These are phyloP conservation scores for Chalciporus piperatoides DNA, from an alignment of 1,284 basidiomycete genomes.

Conservation along the genomic window DNA sequence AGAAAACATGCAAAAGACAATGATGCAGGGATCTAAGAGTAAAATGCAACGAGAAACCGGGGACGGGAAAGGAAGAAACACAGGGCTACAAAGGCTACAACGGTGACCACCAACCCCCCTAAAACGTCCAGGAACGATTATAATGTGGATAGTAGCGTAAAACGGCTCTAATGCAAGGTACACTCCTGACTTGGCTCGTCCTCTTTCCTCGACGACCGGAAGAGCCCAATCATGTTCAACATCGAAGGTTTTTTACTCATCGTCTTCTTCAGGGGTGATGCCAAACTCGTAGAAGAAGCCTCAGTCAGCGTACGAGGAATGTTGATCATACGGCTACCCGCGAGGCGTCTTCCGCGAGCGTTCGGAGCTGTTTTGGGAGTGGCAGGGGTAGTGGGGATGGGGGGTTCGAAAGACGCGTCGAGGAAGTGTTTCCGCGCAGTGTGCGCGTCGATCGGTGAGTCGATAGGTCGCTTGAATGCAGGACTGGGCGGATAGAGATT, in stretches of 20 bases:
- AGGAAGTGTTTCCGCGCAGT: conserved; percentile 26
- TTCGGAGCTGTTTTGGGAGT: neutral
- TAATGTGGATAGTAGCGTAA: neutral
- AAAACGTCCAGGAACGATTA: neutral
- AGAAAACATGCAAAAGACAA: neutral
- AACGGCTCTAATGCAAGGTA: neutral
- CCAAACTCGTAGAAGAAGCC: conserved; percentile 6
- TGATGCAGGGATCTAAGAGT: neutral
- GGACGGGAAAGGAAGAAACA: neutral
- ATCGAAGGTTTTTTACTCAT: conserved; percentile 25
- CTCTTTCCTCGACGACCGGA: conserved; percentile 25
- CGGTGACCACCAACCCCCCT: neutral
- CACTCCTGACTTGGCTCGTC: neutral
- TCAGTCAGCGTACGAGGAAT: conserved; percentile 8
- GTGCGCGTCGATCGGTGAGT: conserved; percentile 26
- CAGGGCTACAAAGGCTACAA: neutral
- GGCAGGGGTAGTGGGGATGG: neutral
- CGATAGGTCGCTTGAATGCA: conserved; percentile 17
- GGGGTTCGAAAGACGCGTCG: conserved; percentile 26
- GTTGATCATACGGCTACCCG: conserved; percentile 4
- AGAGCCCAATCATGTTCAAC: conserved; percentile 26
- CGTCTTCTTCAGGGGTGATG: conserved; percentile 10
- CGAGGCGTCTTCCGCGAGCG: neutral
- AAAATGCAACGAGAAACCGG: neutral
- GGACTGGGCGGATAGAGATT: conserved; percentile 34